Conservation (phyloP, 2,329 filamentous ascomycete genomes). For the Cytospora piceae region DNA sequence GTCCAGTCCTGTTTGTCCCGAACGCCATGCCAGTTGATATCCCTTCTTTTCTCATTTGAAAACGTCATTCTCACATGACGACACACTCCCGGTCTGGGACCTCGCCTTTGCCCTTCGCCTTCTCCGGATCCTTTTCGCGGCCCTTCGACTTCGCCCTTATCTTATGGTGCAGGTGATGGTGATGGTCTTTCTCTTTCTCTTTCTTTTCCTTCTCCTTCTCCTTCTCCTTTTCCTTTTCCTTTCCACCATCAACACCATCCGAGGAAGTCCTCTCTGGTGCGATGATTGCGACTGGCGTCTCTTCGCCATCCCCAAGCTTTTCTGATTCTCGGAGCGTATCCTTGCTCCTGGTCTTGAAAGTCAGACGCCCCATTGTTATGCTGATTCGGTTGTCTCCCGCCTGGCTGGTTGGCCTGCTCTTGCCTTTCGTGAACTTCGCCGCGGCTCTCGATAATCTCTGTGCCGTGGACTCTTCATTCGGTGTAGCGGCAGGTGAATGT, state of each 20-base stretch:
- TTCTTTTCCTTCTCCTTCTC: background rate
- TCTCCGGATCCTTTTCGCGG: constrained; percentile 39
- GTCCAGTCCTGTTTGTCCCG: constrained; percentile 5
- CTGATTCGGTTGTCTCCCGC: constrained; percentile 62
- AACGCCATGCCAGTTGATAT: constrained; percentile 21
- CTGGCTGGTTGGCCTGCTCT: constrained; percentile 62
- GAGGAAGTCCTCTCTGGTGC: constrained; percentile 24
- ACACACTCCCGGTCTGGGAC: constrained; percentile 52
- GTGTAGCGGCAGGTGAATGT: constrained; percentile 47
- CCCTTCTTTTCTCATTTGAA: background rate
- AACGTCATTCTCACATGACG: constrained; percentile 46
- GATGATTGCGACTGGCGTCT: constrained; percentile 22
- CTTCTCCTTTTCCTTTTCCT: constrained; percentile 25
- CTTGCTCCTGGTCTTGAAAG: constrained; percentile 56
- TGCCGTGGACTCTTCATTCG: constrained; percentile 57
- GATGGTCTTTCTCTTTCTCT: constrained; percentile 34
- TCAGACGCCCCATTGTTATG: constrained; percentile 59
- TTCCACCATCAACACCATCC: constrained; percentile 32
- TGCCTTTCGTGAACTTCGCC: constrained; percentile 54
- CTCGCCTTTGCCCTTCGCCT: constrained; percentile 41
- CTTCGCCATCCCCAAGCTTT: constrained; percentile 28
- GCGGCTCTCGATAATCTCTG: constrained; percentile 62
- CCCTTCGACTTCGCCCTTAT: constrained; percentile 45
- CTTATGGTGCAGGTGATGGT: constrained; percentile 39
- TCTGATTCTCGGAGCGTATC: constrained; percentile 47